A percentile compares a stretch with the other conserved stretches of the same genome.
Evolutionary conservation across 768 basidiomycete genomes (phyloP).

Genomic region (Candolleomyces efflorescens): DNA sequence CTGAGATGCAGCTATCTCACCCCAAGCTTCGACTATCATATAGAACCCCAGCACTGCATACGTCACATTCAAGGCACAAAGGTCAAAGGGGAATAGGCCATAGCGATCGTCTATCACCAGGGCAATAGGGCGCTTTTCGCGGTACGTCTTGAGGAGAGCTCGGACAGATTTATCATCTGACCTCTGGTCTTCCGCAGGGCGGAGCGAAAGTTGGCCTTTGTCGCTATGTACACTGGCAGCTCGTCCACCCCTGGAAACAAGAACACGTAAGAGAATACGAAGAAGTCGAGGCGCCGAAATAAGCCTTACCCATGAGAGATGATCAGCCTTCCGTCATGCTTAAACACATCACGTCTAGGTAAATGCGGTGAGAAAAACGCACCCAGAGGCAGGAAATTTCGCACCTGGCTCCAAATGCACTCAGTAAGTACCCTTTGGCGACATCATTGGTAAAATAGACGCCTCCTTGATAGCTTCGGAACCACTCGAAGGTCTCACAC

Average conservation of each 20-base stretch:
- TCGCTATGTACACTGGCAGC: constrained; percentile 50
- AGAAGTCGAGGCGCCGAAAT: background rate
- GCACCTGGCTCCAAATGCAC: constrained; percentile 65
- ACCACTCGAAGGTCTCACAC: constrained; percentile 75
- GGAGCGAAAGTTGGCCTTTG: constrained; percentile 34
- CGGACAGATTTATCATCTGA: constrained; percentile 68
- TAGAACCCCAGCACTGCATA: constrained; percentile 68
- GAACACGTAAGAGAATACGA: background rate
- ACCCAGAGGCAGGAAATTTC: constrained; percentile 8
- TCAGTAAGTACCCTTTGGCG: constrained; percentile 73
- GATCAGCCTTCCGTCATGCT: constrained; percentile 62
- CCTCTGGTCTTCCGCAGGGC: constrained; percentile 59
- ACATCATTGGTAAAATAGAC: constrained; percentile 62
- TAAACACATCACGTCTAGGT: constrained; percentile 64
- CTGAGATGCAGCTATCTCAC: constrained; percentile 33
- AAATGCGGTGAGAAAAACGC: constrained; percentile 5
- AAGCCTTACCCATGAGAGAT: constrained; percentile 75
- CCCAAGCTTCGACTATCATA: constrained; percentile 67
- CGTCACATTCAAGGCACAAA: constrained; percentile 40
- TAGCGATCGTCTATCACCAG: constrained; percentile 77
- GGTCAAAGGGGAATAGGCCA: constrained; percentile 65
- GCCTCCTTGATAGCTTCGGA: constrained; percentile 74
- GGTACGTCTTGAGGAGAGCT: constrained; percentile 58
- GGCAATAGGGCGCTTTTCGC: constrained; percentile 53
- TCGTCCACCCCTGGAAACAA: constrained; percentile 60